Evolutionary conservation across 306 rosid species (phyloP).

Genomic region (Quercus robur): DNA sequence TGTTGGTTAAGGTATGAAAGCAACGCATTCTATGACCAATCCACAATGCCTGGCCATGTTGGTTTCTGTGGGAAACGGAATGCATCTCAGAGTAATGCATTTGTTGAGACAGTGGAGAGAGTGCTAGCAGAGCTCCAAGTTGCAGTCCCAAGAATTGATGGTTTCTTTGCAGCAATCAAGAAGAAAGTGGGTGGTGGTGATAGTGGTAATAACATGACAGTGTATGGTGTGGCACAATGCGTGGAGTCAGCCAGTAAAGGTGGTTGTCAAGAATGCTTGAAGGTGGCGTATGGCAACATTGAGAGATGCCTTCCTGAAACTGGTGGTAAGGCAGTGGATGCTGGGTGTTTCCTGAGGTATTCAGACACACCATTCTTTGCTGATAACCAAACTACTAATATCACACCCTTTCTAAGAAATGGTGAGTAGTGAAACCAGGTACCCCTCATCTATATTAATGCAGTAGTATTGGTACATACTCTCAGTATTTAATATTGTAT

Average conservation of each 20-base stretch:
- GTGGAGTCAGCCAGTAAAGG: conserved; percentile 31
- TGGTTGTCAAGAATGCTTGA: conserved; percentile 43
- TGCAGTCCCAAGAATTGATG: conserved; percentile 29
- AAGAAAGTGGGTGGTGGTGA: conserved; percentile 8
- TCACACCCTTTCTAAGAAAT: conserved; percentile 28
- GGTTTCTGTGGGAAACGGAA: conserved; percentile 29
- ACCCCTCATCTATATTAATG: not conserved
- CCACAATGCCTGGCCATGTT: conserved; percentile 22
- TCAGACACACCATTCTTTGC: conserved; percentile 50
- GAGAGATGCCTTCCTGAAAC: conserved; percentile 42
- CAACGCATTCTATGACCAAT: conserved; percentile 30
- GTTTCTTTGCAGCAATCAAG: conserved; percentile 44
- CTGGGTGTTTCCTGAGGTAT: conserved; percentile 65
- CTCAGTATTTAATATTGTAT: too few species aligned
- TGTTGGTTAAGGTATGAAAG: conserved; percentile 37
- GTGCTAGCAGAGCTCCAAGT: conserved; percentile 26
- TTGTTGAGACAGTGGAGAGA: conserved; percentile 10
- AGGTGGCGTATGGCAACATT: conserved; percentile 30
- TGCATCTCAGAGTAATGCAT: conserved; percentile 5
- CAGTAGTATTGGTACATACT: too few species aligned
- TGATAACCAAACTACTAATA: conserved; percentile 43
- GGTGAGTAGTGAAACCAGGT: conserved; percentile 20
- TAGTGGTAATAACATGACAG: conserved; percentile 14
- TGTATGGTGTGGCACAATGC: conserved; percentile 65
- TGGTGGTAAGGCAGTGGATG: conserved; percentile 49